Base-by-base conservation (phyloP, 345 rosid genomes). In the Cardiospermum halicacabum region DNA sequence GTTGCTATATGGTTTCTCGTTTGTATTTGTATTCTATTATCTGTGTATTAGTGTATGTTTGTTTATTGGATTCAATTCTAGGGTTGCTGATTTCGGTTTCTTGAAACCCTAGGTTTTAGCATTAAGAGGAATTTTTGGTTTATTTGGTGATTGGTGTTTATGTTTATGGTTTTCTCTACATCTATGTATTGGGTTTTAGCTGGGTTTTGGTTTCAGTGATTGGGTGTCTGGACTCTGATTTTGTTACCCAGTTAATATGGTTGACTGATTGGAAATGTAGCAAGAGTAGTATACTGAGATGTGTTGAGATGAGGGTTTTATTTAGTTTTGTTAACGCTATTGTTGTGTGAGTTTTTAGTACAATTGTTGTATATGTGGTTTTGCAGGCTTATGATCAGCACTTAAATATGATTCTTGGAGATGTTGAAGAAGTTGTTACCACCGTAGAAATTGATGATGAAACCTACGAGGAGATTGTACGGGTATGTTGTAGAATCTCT, bases 351-450 rank as follows among this genome's bases (percentile, higher is more conserved):
- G 37, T 49, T 70, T 53, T 50, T 50, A 13, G 47, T 72, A 9
- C 30, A 30, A 53, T 21, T 53, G 67, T 30, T 60, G 24, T 22
- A 3, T 26, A 66, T 60, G 3, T 74, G 70, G 57, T 0, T 69
- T 63, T 60, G 47, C 88, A 95, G 97, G 99, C 99, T 43, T 95
- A 91, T 76, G 99, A 95, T 85, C 97, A 95, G 82, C 99, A 95
- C 80, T 78, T 95, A 66, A 95, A 95, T 74, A 95, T 95, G 99
- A 91, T 95, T 72, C 96, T 95, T 25, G 99, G 97, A 60, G 97
- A 95, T 69, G 99, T 95, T 59, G 99, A 95, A 80, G 99, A 95
- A 77, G 77, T 85, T 50, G 89, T 95, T 56, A 95, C 97, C 6
- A 87, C 99, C 0, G 85, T 95, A n/a, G 99, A 95, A 77, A 95